Base-by-base conservation (phyloP, 2,329 filamentous ascomycete species). In the Thelonectria rubi region DNA sequence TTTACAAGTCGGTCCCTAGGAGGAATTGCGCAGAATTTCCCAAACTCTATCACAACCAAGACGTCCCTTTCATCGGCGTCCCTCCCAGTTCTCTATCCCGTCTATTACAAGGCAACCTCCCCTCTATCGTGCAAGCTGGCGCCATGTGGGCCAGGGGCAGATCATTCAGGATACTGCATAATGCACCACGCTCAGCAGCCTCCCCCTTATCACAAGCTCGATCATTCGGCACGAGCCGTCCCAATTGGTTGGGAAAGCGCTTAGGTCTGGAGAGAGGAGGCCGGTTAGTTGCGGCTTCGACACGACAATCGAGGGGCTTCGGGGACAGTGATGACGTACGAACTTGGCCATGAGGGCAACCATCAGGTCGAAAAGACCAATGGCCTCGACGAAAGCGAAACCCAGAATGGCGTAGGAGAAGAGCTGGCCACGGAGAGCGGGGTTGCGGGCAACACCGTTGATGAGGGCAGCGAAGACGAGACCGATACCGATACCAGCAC, bases 371-470 rank as follows among this genome's bases (percentile, higher is more conserved):
- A 92, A 92, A 78, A 92, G 88, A 90, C 90, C 91, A 75, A 92
- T 93, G 84, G 92, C 92, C 82, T 95, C 92, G 82, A 94, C 92
- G 90, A 95, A 95, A 80, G 92, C 92, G 86, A 95, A 95, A 86
- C 92, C 92, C 79, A 95, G 86, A 91, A 95, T 94, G 88, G 92
- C 92, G 85, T 95, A 94, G 74, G 91, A 92, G 91, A 95, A 97
- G 78, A 97, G 92, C 88, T 96, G 93, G 81, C 92, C 92, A 85
- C 92, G 91, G 85, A 96, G 91, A 79, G 91, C 91, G 78, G 92
- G 92, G 91, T 97, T 97, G 86, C 92, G 92, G 86, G 92, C 91
- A 81, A 95, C 92, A 84, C 89, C 89, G 83, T 91, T 89, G 79
- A 96, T 87, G 80, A 96, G 91, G 77, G 91, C 89, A 79, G 91